A percentile compares a stretch with the other conserved stretches of the same genome.
phyloP scores from a whole-genome alignment of 352 stramenopile genomes.

The Plasmopara halstedii region DNA sequence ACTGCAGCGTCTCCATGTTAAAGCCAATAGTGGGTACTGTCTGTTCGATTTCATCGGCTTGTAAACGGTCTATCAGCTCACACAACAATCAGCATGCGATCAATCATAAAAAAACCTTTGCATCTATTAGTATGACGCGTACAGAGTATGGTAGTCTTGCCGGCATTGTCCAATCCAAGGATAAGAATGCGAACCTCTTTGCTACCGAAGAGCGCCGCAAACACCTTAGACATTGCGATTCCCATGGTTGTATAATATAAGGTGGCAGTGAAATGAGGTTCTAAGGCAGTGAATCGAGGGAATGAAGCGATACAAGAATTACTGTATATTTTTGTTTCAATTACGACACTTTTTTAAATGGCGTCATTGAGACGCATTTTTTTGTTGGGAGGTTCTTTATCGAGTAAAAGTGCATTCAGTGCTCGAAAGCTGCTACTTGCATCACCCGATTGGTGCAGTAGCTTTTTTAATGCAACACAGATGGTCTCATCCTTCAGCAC shows the following conservation, averaged over 20 bases:
- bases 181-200: slow-evolving; percentile 99
- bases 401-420: slow-evolving; percentile 18
- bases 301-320: no score
- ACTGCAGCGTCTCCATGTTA: slow-evolving; percentile 90
- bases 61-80: slow-evolving; percentile 46
- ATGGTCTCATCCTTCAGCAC: slow-evolving; percentile 48
- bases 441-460: slow-evolving; percentile 20
- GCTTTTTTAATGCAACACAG: slow-evolving; percentile 24
- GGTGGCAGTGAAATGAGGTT: slow-evolving; percentile 1
- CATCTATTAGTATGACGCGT: slow-evolving; percentile 20
- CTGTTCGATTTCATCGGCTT: slow-evolving; percentile 94
- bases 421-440: slow-evolving; percentile 14
- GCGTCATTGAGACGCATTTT: slow-evolving; percentile 38
- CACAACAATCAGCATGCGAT: slow-evolving; percentile 4
- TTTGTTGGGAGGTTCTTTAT: slow-evolving; percentile 45
- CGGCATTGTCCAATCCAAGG: slow-evolving; percentile 98
- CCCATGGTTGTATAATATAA: slow-evolving; percentile 85
- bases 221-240: slow-evolving; percentile 96
- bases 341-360: slow-evolving; percentile 6
- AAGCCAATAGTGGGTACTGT: slow-evolving; percentile 99
- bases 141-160: slow-evolving; percentile 99
- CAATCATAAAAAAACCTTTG: neutral
- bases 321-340: neutral
- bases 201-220: slow-evolving; percentile 96
- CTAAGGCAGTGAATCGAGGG: neutral